phyloP scores from a whole-genome alignment of 2,329 filamentous ascomycete species.

The Alternaria sp. region DNA sequence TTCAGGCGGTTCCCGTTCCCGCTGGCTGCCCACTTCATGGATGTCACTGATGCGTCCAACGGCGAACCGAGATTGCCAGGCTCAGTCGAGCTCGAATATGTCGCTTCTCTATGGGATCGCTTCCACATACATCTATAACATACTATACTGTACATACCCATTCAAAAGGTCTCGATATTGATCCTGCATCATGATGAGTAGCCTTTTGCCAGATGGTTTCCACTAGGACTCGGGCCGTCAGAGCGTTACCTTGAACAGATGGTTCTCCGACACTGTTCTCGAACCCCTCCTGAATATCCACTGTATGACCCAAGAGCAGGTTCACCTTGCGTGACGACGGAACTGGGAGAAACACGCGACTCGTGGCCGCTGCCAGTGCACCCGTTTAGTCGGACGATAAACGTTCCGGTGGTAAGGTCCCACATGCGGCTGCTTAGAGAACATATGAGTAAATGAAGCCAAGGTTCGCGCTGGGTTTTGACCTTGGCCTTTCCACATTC shows the following conservation, averaged over 20 bases:
- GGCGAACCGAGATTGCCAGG: background rate
- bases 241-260: constrained; percentile 8
- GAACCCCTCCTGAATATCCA: constrained; percentile 2
- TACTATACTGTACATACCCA: background rate
- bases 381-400: background rate
- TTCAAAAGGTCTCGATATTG: background rate
- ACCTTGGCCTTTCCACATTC: background rate
- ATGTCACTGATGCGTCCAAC: background rate
- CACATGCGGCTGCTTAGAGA: background rate
- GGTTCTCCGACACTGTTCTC: constrained; percentile 3
- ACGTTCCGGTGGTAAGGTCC: background rate
- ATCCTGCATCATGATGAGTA: background rate
- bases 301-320: background rate
- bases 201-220: constrained; percentile 2
- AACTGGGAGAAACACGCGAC: background rate
- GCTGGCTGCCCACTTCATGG: background rate
- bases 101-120: background rate
- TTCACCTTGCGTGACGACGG: background rate
- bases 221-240: constrained; percentile 4
- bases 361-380: background rate
- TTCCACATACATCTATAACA: background rate
- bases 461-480: background rate
- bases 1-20: background rate
- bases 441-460: background rate
- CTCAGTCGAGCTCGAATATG: background rate